These are phyloP conservation scores for Spiraea crenata DNA, from an alignment of 331 rosid species.

Conservation along the genomic window DNA sequence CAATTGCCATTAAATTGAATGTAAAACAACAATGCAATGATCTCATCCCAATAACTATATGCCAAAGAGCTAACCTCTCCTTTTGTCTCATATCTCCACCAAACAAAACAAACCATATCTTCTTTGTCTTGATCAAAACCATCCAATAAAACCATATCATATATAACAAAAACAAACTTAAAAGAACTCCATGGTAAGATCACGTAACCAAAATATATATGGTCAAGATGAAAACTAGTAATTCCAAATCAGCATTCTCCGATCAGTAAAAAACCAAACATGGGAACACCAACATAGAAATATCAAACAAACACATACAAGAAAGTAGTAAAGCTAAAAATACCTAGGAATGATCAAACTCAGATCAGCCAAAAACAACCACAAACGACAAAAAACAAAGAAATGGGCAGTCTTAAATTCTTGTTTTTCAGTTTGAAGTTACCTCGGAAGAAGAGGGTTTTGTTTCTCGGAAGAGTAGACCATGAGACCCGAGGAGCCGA, in stretches of 20 bases:
- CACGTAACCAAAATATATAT: not conserved
- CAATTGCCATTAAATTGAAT: not conserved
- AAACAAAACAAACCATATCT: not conserved
- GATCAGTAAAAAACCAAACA: not conserved
- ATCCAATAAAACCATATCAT: conserved; percentile 9
- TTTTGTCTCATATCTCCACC: conserved; percentile 15
- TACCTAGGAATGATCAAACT: not conserved
- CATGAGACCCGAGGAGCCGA: conserved; percentile 59
- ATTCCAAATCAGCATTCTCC: not conserved
- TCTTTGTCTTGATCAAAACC: conserved; percentile 17
- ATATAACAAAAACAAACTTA: not conserved
- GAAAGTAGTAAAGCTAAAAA: not conserved
- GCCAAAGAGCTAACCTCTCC: conserved; percentile 14
- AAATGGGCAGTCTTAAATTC: not conserved
- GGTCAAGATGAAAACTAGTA: not conserved
- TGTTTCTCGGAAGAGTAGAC: conserved; percentile 63
- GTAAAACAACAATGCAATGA: not conserved
- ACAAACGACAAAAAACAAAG: not conserved
- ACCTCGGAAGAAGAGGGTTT: conserved; percentile 90
- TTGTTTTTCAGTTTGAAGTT: conserved; percentile 3
- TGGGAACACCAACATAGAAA: not conserved
- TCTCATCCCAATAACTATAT: not conserved
- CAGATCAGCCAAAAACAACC: conserved; percentile 23
- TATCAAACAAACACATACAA: not conserved
- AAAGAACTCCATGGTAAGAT: not conserved